Evolutionary conservation across 2,329 filamentous ascomycete genomes (phyloP).

Genomic region (Neocatenulostroma microsporum): DNA sequence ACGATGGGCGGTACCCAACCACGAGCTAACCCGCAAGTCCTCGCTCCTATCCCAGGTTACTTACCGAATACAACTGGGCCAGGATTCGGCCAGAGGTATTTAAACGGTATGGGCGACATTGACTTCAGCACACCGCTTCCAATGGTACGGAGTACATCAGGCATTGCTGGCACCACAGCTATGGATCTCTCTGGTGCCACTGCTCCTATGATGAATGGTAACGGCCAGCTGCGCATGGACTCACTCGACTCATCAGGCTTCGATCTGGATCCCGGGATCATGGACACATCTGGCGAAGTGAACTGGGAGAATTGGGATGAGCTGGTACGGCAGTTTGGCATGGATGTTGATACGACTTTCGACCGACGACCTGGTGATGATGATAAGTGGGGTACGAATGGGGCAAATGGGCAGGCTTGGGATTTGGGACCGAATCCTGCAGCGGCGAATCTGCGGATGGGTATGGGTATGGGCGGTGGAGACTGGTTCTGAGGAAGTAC

Average conservation of each 20-base stretch:
- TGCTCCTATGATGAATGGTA: no score
- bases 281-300: conserved; percentile 34
- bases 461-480: conserved; percentile 21
- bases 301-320: conserved; percentile 45
- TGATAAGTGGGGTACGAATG: conserved; percentile 3
- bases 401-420: neutral
- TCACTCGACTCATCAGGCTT: conserved; percentile 20
- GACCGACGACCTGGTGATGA: conserved; percentile 10
- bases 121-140: no score
- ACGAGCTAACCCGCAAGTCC: no score
- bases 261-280: conserved; percentile 20
- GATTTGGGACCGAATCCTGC: conserved; percentile 2
- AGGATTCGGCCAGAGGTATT: no score
- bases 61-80: no score
- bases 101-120: no score
- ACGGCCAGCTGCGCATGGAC: conserved; percentile 13
- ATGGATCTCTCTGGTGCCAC: conserved; percentile 5
- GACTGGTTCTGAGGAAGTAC: conserved; percentile 27
- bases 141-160: no score
- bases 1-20: no score
- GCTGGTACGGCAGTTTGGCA: conserved; percentile 40
- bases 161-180: neutral
- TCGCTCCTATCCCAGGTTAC: no score
- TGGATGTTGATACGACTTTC: conserved; percentile 30
- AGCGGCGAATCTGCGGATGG: conserved; percentile 21